Base-by-base conservation (phyloP, 2,329 filamentous ascomycete species). In the Colletotrichum melonis region DNA sequence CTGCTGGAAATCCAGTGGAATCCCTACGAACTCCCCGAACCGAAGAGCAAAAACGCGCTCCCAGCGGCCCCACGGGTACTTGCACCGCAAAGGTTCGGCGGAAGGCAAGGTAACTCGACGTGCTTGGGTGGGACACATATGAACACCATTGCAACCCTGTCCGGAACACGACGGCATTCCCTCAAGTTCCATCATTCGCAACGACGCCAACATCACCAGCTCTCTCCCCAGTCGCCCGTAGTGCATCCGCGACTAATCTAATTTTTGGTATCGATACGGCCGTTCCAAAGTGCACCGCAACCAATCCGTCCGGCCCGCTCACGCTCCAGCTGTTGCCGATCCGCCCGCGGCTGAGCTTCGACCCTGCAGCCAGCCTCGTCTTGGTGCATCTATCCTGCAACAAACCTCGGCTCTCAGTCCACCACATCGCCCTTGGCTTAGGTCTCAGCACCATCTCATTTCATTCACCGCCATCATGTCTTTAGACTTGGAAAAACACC, bases 401-500 rank as follows among this genome's bases (percentile, higher is more conserved):
- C 67, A 73, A 73, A 57, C 71, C 71, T 73, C 71, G 67, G 71
- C 55, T 73, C 38, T 24, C 60, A 56, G 30, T 66, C 46, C 60
- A 35, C 56, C 56, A 67, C 62, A 46, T 65, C 24, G 32, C 56
- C 56, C 46, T 46, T 57, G 60, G 46, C 67, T 66, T n/a, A 62
- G 46, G 56, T 63, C 69, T 60, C 63, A 72, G 58, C 35, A 64
- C 42, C 69, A 26, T 57, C 42, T 32, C 63, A 63, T 38, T 69
- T 24, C 46, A 11, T 58, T 65, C 26, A 55, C 58, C 66, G 65
- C 75, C 77, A 79, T 74, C 75, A 92, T 92, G 90, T 90, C 90
- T 77, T 89, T 97, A 79, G 92, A 95, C 79, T 88, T 97, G 65
- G 94, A 97, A 85, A 93, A 91, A 81, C 94, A 96, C 80, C 88